A percentile compares a stretch with the other conserved stretches of the same genome.
Conservation (phyloP, 176 grass and related monocot genomes). For the Bothriochloa decipiens region DNA sequence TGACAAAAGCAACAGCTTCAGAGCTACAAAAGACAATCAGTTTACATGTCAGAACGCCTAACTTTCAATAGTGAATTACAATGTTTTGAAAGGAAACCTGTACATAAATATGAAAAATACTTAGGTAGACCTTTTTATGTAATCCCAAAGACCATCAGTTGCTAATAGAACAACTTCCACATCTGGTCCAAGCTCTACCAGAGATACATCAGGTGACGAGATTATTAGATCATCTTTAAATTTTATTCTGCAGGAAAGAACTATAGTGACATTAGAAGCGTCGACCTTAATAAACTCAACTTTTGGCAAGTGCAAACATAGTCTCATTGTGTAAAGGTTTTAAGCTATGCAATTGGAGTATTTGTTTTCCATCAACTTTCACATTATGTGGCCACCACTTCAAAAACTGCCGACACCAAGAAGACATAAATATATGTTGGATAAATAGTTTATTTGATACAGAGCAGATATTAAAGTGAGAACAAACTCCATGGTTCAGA, state of each 20-base stretch:
- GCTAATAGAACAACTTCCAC: slow-evolving; percentile 83
- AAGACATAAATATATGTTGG: not conserved
- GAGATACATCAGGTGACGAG: slow-evolving; percentile 75
- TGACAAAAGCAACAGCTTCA: slow-evolving; percentile 78
- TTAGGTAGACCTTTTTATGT: slow-evolving; percentile 75
- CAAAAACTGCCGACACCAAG: not conserved
- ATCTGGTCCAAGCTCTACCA: slow-evolving; percentile 79
- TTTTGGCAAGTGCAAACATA: not conserved
- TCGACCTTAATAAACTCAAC: not conserved
- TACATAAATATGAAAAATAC: not conserved
- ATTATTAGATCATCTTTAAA: slow-evolving; percentile 80
- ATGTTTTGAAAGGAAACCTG: not conserved
- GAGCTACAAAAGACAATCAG: slow-evolving; percentile 59
- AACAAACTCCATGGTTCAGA: not conserved
- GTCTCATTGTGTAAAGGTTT: slow-evolving; percentile 5
- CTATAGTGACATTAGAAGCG: slow-evolving; percentile 25
- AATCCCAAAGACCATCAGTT: slow-evolving; percentile 98
- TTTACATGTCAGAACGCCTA: slow-evolving; percentile 26
- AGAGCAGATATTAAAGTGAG: slow-evolving; percentile 17
- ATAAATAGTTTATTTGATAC: slow-evolving; percentile 13
- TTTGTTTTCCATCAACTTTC: not conserved
- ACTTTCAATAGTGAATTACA: slow-evolving; percentile 31
- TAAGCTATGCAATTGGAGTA: not conserved
- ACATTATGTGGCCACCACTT: not conserved
- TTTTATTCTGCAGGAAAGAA: slow-evolving; percentile 64